Evolutionary conservation across 2,329 filamentous ascomycete genomes (phyloP).

Genomic region (Claviceps sp.): DNA sequence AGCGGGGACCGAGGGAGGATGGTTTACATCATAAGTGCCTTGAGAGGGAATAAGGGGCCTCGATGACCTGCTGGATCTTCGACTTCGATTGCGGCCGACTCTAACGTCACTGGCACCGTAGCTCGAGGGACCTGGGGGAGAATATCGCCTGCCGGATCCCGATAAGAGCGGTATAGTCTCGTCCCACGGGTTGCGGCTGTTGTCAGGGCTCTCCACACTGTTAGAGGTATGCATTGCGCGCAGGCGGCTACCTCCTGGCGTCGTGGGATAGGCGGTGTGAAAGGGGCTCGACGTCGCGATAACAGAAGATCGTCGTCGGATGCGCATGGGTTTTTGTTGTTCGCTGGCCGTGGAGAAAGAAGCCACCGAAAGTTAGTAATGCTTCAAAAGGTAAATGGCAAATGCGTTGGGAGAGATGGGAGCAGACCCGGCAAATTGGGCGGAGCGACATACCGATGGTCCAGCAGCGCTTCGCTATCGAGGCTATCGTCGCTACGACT

Average conservation of each 20-base stretch:
- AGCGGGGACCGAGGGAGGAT: conserved; percentile 53
- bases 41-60: conserved; percentile 23
- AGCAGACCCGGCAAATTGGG: not conserved
- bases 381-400: not conserved
- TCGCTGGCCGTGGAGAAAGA: conserved; percentile 30
- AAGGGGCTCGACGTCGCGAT: conserved; percentile 23
- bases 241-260: conserved; percentile 20
- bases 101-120: conserved; percentile 31
- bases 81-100: conserved; percentile 23
- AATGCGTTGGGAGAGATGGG: not conserved
- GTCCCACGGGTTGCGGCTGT: conserved; percentile 25
- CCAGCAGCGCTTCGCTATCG: conserved; percentile 76
- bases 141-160: conserved; percentile 13
- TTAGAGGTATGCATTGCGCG: conserved; percentile 22
- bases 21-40: conserved; percentile 46
- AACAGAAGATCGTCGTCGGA: conserved; percentile 48
- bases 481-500: conserved; percentile 75
- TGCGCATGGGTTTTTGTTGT: conserved; percentile 47
- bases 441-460: conserved; percentile 52
- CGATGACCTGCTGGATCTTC: conserved; percentile 39
- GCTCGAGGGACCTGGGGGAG: conserved; percentile 14
- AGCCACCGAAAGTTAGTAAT: not conserved
- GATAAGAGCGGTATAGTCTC: conserved; percentile 44
- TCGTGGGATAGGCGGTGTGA: conserved; percentile 18
- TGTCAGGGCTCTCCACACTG: conserved; percentile 34